These are phyloP conservation scores for Trapa incisa DNA, from an alignment of 345 rosid species.

Conservation along the genomic window DNA sequence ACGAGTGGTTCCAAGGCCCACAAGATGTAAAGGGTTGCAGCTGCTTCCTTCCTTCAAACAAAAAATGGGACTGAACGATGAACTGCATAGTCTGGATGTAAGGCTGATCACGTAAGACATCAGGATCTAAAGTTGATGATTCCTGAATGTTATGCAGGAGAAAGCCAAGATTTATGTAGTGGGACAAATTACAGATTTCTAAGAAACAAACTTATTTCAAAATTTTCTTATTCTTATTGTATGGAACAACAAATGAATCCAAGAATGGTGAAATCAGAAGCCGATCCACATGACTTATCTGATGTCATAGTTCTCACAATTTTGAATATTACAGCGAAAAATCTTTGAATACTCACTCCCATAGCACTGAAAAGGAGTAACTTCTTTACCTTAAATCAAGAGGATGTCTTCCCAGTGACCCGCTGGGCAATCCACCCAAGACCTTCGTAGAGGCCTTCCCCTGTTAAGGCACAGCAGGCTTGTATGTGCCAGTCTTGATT, in stretches of 20 bases:
- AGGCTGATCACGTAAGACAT: too few relatives aligned
- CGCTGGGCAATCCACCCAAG: constrained; percentile 82
- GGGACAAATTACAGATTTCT: too few relatives aligned
- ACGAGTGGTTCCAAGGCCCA: constrained; percentile 79
- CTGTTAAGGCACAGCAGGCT: constrained; percentile 79
- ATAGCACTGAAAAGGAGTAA: not conserved
- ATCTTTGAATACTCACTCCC: not conserved
- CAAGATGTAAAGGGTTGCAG: constrained; percentile 56
- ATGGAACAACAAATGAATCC: not conserved
- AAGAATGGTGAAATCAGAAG: not conserved
- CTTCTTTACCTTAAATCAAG: constrained; percentile 15
- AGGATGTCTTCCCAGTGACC: constrained; percentile 63
- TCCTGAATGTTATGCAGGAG: constrained; percentile 16
- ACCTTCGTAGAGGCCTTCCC: constrained; percentile 76
- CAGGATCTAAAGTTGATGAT: not conserved
- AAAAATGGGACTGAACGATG: not conserved
- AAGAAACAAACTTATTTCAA: not conserved
- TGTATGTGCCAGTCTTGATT: constrained; percentile 96
- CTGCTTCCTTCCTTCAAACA: constrained; percentile 25
- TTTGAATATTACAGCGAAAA: not conserved
- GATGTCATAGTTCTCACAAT: not conserved
- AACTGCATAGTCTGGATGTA: not conserved
- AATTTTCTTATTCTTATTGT: not conserved
- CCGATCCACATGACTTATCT: not conserved
- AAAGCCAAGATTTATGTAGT: not conserved